A percentile compares a stretch with the other conserved stretches of the same genome.
phyloP scores from a whole-genome alignment of 1,284 basidiomycete species.

The Boletus mariae region DNA sequence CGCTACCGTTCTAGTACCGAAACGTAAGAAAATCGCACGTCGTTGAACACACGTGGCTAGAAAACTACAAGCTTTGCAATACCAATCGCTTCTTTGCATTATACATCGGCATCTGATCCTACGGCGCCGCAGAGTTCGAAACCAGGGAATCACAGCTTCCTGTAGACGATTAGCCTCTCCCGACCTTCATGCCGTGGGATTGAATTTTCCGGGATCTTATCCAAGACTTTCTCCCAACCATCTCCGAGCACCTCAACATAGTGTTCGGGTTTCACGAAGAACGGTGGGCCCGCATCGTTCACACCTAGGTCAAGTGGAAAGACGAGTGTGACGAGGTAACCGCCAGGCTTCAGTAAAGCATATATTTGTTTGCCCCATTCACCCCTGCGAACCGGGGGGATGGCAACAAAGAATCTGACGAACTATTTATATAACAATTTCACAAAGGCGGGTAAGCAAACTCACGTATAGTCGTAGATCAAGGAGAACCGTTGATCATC shows the following conservation, averaged over 20 bases:
- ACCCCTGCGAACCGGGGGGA: slow-evolving; percentile 45
- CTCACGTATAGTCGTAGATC: slow-evolving; percentile 20
- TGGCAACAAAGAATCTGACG: slow-evolving; percentile 23
- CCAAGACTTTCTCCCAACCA: slow-evolving; percentile 53
- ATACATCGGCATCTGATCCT: no score
- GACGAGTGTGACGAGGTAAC: slow-evolving; percentile 57
- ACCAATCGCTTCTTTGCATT: no score
- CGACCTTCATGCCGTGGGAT: slow-evolving; percentile 32
- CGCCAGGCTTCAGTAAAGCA: slow-evolving; percentile 53
- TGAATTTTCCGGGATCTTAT: slow-evolving; percentile 46
- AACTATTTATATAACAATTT: background rate
- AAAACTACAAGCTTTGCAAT: no score
- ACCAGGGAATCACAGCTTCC: slow-evolving; percentile 9
- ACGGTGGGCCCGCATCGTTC: slow-evolving; percentile 58
- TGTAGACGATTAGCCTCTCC: slow-evolving; percentile 18
- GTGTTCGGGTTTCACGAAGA: slow-evolving; percentile 53
- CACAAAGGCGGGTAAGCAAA: background rate
- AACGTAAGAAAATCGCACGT: no score
- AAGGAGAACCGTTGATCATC: slow-evolving; percentile 13
- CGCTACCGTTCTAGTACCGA: no score
- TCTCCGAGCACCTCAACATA: slow-evolving; percentile 53
- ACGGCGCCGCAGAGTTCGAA: no score
- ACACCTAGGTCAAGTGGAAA: slow-evolving; percentile 54
- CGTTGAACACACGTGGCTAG: no score
- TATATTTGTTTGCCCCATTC: slow-evolving; percentile 61